Evolutionary conservation across 176 grass and related monocot species (phyloP), one percentile per base, ranked within the genome.

Genomic region (Rhynchospora breviuscula): DNA sequence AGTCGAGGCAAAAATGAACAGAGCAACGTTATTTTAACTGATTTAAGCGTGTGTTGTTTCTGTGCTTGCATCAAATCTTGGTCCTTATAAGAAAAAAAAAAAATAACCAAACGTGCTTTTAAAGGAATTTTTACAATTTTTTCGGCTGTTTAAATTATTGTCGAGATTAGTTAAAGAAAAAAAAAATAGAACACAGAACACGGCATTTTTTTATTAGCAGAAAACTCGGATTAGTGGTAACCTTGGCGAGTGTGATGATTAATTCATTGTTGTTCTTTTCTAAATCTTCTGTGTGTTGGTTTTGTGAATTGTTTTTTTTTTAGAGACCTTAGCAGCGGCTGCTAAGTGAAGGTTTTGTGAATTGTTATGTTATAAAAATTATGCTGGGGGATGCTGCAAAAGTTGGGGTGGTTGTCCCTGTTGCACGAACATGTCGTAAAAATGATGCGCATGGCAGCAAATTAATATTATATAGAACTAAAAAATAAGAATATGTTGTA

Each of bases 291-390:
- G 33, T 35, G n/a, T 35, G 1, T 35, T 1, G 33, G 47, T n/a
- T 75, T 72, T 47, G 70, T 35, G 33, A 35, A 35, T 35, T 35
- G 33, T 35, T n/a, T n/a, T n/a, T n/a, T n/a, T n/a, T n/a, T n/a
- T n/a, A n/a, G n/a, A n/a, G n/a, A n/a, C n/a, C n/a, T n/a, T n/a
- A n/a, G n/a, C n/a, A n/a, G n/a, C n/a, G n/a, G n/a, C n/a, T n/a
- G n/a, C n/a, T n/a, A n/a, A n/a, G n/a, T n/a, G n/a, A n/a, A n/a
- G 70, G 45, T 74, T 74, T 74, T 74, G 70, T 74, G 46, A 47
- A 51, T 51, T 22, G 70, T 10, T 23, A 10, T 74, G 46, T 74
- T 51, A 68, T 14, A 67, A 7, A 68, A 14, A 43, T 43, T 18
- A 23, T 52, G 46, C 22, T 22, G 10, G 22, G 13, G 2, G 45